Evolutionary conservation across 768 basidiomycete genomes (phyloP), one percentile per base, ranked within the genome.

Genomic region (Pilatotrama ljubarskyi): DNA sequence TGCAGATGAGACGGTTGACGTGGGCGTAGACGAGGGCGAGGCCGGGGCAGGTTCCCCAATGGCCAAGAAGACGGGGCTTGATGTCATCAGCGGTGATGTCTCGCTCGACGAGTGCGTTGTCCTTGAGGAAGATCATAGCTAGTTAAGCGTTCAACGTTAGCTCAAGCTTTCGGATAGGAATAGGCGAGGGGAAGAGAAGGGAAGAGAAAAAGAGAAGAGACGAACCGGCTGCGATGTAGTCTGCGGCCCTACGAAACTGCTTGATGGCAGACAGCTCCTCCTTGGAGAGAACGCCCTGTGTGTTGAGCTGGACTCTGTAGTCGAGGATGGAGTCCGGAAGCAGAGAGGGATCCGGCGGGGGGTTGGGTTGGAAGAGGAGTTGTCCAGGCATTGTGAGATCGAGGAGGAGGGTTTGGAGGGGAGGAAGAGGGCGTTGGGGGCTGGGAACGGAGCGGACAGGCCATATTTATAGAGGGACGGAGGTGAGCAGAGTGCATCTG

Each of bases 101-200:
- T 35, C 82, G 74, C 59, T 88, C 82, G 32, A 95, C 74, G 2
- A 92, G 79, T 11, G 85, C 82, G 62, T 94, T 90, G 64, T 82
- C 76, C 61, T 82, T 85, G 58, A 96, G 76, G 76, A 92, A 95
- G 62, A 95, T 93, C 89, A 90, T 92, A 1, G 91, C 91, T 85
- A 24, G 54, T 65, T 56, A 68, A 29, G 43, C 40, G 41, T 17
- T 25, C 18, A 47, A 37, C 18, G 4, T 56, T n/a, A 44, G 17
- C 36, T 24, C 9, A 37, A 10, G 29, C 29, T 32, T 5, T 32
- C 29, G 29, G 43, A 52, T 42, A 53, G 8, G 8, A 15, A 17
- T 29, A 22, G 22, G 35, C 18, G n/a, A 11, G 18, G 26, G 14
- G 25, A 42, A 18, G 24, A 17, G 25, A 11, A 38, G 63, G n/a